phyloP scores from a whole-genome alignment of 441 rosid species.

The Adansonia gregorii region DNA sequence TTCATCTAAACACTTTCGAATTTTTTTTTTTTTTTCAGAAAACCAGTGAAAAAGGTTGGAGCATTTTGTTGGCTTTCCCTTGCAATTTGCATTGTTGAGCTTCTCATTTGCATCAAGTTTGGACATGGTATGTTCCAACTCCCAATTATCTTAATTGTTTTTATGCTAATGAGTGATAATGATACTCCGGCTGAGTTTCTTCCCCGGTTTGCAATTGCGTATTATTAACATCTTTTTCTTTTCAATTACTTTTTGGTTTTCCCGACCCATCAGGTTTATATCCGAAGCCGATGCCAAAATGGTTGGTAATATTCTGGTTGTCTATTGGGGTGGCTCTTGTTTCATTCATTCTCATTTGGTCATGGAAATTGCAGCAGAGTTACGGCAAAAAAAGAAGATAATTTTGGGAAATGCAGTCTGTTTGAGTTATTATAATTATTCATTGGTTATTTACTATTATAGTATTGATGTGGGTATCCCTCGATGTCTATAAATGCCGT shows the following conservation, averaged over 20 bases:
- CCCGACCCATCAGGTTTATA: conserved; percentile 61
- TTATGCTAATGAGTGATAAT: neutral
- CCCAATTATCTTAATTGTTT: neutral
- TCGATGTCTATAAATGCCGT: conserved; percentile 53
- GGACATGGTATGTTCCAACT: conserved; percentile 69
- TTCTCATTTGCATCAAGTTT: conserved; percentile 96
- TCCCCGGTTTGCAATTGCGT: neutral
- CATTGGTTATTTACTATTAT: conserved; percentile 44
- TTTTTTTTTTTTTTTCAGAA: conserved; percentile 46
- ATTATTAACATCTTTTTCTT: neutral
- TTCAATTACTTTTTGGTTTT: too few species aligned
- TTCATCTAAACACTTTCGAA: neutral
- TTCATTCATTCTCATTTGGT: conserved; percentile 70
- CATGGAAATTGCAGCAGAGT: conserved; percentile 70
- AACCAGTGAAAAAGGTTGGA: conserved; percentile 90
- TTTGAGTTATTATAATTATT: conserved; percentile 30
- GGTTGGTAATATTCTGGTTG: conserved; percentile 80
- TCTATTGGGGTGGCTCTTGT: conserved; percentile 62
- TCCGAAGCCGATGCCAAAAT: conserved; percentile 82
- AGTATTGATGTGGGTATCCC: conserved; percentile 32
- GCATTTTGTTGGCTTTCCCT: conserved; percentile 99
- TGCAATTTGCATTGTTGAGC: conserved; percentile 97
- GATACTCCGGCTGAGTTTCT: neutral
- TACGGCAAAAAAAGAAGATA: conserved; percentile 70
- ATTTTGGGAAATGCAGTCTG: conserved; percentile 29